These are phyloP conservation scores for Plasmodium reichenowi DNA, from an alignment of 169 alveolate species.

Conservation along the genomic window DNA sequence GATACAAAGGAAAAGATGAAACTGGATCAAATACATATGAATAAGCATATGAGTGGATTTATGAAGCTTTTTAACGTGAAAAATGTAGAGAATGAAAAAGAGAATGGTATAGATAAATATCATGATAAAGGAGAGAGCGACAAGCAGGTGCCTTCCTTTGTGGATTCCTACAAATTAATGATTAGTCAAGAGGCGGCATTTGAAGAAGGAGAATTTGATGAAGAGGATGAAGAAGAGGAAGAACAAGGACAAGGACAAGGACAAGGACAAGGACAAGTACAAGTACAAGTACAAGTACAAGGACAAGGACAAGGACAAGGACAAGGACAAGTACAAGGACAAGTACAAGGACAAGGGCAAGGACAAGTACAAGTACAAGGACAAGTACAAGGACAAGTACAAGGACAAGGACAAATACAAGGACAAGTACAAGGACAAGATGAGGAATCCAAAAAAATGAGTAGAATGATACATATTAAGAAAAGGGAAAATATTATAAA, in stretches of 20 bases:
- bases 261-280: not conserved
- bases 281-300: no score
- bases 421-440: not conserved
- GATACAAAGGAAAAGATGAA: constrained; percentile 25
- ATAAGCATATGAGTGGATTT: constrained; percentile 15
- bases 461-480: not conserved
- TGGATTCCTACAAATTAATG: no score
- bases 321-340: no score
- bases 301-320: not conserved
- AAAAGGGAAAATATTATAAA: no score
- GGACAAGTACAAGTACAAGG: no score
- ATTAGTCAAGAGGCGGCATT: no score
- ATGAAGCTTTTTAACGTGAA: constrained; percentile 34
- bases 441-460: not conserved
- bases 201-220: no score
- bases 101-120: no score
- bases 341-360: no score
- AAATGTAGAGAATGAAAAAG: not conserved
- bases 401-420: not conserved
- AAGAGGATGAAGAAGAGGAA: not conserved
- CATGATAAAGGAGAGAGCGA: no score
- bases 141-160: no score
- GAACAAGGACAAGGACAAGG: not conserved
- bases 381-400: no score
- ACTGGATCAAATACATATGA: constrained; percentile 4